Evolutionary conservation across 805 yeast species (phyloP).

Genomic region (Sugiyamaella chiloensis): DNA sequence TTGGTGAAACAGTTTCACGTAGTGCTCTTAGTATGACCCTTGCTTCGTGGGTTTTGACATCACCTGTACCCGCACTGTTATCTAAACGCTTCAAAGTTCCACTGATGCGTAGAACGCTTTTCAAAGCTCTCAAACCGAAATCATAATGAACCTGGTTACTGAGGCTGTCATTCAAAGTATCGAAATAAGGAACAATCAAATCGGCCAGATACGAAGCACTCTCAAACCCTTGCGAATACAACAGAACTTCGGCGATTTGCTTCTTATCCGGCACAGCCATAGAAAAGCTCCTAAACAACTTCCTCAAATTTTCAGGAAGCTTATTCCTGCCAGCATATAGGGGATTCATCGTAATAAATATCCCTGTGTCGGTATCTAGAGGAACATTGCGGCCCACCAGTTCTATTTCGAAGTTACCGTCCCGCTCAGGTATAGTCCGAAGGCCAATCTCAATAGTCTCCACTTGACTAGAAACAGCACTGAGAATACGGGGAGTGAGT

Average conservation of each 20-base stretch:
- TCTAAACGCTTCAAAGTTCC: slow-evolving; percentile 42
- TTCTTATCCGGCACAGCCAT: slow-evolving; percentile 70
- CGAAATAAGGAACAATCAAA: slow-evolving; percentile 54
- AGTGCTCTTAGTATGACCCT: slow-evolving; percentile 50
- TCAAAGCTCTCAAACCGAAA: slow-evolving; percentile 82
- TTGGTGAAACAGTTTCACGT: slow-evolving; percentile 63
- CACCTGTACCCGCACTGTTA: background rate
- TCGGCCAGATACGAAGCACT: slow-evolving; percentile 45
- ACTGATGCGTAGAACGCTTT: slow-evolving; percentile 59
- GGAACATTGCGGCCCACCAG: slow-evolving; percentile 25
- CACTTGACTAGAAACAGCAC: slow-evolving; percentile 81
- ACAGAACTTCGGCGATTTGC: slow-evolving; percentile 65
- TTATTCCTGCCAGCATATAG: slow-evolving; percentile 77
- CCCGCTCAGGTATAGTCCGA: slow-evolving; percentile 12
- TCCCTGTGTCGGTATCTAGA: slow-evolving; percentile 42
- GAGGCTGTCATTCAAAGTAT: slow-evolving; percentile 38
- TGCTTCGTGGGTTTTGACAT: slow-evolving; percentile 10
- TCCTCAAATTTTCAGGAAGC: slow-evolving; percentile 82
- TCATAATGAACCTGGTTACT: slow-evolving; percentile 75
- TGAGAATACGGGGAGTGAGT: slow-evolving; percentile 62
- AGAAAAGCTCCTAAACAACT: slow-evolving; percentile 70
- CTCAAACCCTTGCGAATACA: slow-evolving; percentile 68
- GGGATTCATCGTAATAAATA: slow-evolving; percentile 91
- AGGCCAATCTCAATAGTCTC: slow-evolving; percentile 65
- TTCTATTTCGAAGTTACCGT: slow-evolving; percentile 21